These are phyloP conservation scores for Isochrysis galbana DNA, from an alignment of 78 protist genomes.

Conservation along the genomic window DNA sequence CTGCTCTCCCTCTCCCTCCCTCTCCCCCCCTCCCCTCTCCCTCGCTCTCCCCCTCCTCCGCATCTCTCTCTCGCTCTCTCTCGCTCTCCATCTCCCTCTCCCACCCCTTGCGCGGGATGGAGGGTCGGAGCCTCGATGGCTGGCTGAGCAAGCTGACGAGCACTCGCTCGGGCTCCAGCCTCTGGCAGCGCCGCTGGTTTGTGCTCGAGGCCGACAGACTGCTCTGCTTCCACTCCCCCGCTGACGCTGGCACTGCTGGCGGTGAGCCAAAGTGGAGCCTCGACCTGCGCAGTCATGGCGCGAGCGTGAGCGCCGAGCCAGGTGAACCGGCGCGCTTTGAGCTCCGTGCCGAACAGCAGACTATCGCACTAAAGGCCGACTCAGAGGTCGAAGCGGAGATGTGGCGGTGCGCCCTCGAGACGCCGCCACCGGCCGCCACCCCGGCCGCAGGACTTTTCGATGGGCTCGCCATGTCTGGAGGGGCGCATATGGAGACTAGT, in stretches of 20 bases:
- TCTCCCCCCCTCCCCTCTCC: too few relatives aligned
- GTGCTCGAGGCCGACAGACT: background rate
- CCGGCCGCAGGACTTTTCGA: background rate
- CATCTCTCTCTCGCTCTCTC: too few relatives aligned
- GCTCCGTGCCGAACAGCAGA: background rate
- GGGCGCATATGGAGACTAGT: too few relatives aligned
- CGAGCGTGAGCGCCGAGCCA: background rate
- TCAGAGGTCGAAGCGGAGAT: slow-evolving; percentile 18
- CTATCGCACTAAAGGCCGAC: background rate
- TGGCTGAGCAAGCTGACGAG: background rate
- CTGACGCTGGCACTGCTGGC: background rate
- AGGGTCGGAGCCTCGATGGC: background rate
- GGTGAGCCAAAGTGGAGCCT: background rate
- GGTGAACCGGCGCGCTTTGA: background rate
- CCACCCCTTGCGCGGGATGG: too few relatives aligned
- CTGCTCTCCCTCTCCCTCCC: too few relatives aligned
- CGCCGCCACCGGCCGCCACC: background rate
- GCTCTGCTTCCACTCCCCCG: background rate
- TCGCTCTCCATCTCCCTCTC: too few relatives aligned
- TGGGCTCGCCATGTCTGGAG: background rate
- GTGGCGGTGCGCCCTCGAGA: background rate
- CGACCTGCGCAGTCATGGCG: background rate
- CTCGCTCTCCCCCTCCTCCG: too few relatives aligned
- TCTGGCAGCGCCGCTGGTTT: background rate
- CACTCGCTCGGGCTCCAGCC: background rate